phyloP scores from a whole-genome alignment of 2,329 filamentous ascomycete species.

The Penicillium olsonii region DNA sequence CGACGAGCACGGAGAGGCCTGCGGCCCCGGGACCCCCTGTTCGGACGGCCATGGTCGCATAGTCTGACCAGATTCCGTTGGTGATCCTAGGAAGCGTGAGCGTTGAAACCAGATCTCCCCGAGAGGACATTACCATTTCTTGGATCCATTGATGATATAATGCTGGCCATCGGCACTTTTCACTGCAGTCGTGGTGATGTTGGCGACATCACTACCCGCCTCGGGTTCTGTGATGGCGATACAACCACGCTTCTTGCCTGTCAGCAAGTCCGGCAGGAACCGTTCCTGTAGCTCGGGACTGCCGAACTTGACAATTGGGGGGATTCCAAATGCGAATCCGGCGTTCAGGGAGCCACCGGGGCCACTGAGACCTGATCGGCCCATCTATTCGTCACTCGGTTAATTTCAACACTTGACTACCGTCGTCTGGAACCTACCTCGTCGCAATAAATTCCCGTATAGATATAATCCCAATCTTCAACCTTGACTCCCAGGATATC shows the following conservation, averaged over 20 bases:
- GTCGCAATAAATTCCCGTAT: constrained; percentile 69
- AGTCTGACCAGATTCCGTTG: constrained; percentile 71
- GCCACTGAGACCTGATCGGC: constrained; percentile 64
- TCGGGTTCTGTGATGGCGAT: constrained; percentile 80
- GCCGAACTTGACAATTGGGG: constrained; percentile 71
- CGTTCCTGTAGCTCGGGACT: constrained; percentile 62
- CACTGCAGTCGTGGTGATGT: constrained; percentile 67
- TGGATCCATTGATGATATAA: constrained; percentile 72
- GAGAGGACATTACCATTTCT: constrained; percentile 66
- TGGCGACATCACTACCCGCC: constrained; percentile 72
- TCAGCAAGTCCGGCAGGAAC: constrained; percentile 68
- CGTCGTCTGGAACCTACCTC: constrained; percentile 47
- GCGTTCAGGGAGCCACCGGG: constrained; percentile 67
- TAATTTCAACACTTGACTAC: not conserved
- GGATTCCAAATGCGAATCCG: constrained; percentile 71
- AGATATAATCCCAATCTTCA: constrained; percentile 73
- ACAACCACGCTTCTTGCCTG: constrained; percentile 66
- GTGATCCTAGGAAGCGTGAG: constrained; percentile 56
- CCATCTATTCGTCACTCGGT: constrained; percentile 50
- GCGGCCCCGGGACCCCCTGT: constrained; percentile 65
- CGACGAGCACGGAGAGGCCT: constrained; percentile 68
- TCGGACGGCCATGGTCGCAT: constrained; percentile 70
- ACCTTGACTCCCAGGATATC: constrained; percentile 68
- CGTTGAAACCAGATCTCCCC: not conserved
- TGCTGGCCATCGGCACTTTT: constrained; percentile 64